phyloP scores from a whole-genome alignment of 108 stramenopile species.

The Skeletonema grethae region DNA sequence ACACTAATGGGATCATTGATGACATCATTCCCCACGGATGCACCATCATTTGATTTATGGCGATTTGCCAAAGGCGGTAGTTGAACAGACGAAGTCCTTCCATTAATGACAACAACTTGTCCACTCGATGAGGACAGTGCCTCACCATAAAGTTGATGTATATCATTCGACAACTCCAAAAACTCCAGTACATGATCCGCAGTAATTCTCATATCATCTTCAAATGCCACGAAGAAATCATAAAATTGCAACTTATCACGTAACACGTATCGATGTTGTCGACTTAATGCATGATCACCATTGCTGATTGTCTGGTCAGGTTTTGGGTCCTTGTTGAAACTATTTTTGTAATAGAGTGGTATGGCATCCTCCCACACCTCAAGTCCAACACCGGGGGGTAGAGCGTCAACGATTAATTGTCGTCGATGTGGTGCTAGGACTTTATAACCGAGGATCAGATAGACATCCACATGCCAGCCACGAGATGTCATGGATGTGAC shows the following conservation, averaged over 20 bases:
- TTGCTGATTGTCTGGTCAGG: slow-evolving; percentile 13
- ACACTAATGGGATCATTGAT: slow-evolving; percentile 54
- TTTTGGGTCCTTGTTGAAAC: slow-evolving; percentile 25
- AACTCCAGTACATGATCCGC: slow-evolving; percentile 65
- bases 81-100: too few relatives aligned
- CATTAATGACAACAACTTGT: background rate
- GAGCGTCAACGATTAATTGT: slow-evolving; percentile 46
- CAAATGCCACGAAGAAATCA: slow-evolving; percentile 70
- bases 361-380: slow-evolving; percentile 74
- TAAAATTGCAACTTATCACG: slow-evolving; percentile 72
- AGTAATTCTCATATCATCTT: slow-evolving; percentile 73
- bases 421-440: slow-evolving; percentile 53
- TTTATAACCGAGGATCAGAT: slow-evolving; percentile 47
- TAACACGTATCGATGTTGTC: slow-evolving; percentile 82
- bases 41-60: slow-evolving; percentile 30
- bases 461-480: slow-evolving; percentile 79
- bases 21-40: slow-evolving; percentile 32
- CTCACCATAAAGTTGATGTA: slow-evolving; percentile 43
- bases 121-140: slow-evolving; percentile 25
- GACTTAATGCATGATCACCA: slow-evolving; percentile 55
- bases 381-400: slow-evolving; percentile 56
- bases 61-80: slow-evolving; percentile 8
- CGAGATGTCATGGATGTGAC: slow-evolving; percentile 35
- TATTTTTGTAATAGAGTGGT: slow-evolving; percentile 53
- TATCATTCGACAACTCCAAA: slow-evolving; percentile 51